Conservation (phyloP, 2,329 filamentous ascomycete genomes). For the Apiospora hydei region DNA sequence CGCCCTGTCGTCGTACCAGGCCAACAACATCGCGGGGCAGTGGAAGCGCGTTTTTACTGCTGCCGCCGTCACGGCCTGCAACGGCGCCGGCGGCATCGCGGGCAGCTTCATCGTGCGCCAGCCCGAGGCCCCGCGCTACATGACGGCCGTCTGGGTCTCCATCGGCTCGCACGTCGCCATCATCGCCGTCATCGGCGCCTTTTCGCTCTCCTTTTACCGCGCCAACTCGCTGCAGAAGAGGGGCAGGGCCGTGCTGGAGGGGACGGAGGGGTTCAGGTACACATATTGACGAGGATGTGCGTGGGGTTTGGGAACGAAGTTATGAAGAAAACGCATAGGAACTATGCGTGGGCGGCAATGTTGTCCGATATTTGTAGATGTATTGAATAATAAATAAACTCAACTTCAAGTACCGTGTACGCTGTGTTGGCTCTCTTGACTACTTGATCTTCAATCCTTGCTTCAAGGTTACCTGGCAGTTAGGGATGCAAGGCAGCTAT, state of each 20-base stretch:
- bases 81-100: slow-evolving; percentile 69
- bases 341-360: neutral
- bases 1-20: slow-evolving; percentile 67
- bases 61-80: slow-evolving; percentile 65
- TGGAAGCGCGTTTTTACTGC: slow-evolving; percentile 71
- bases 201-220: slow-evolving; percentile 60
- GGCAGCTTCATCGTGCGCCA: slow-evolving; percentile 71
- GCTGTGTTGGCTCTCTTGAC: neutral
- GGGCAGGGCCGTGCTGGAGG: slow-evolving; percentile 59
- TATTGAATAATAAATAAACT: neutral
- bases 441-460: neutral
- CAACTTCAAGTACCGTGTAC: neutral
- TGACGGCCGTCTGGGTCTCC: slow-evolving; percentile 72
- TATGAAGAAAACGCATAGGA: neutral
- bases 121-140: slow-evolving; percentile 67
- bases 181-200: slow-evolving; percentile 58
- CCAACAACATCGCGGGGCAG: slow-evolving; percentile 69
- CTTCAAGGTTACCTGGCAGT: neutral
- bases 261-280: slow-evolving; percentile 44
- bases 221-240: slow-evolving; percentile 56
- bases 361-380: neutral
- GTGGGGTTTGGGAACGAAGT: neutral
- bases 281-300: slow-evolving; percentile 28
- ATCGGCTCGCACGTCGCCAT: slow-evolving; percentile 70
- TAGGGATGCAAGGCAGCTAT: neutral